phyloP scores from a whole-genome alignment of 2,329 filamentous ascomycete species.

The Hypoxylon sp. region DNA sequence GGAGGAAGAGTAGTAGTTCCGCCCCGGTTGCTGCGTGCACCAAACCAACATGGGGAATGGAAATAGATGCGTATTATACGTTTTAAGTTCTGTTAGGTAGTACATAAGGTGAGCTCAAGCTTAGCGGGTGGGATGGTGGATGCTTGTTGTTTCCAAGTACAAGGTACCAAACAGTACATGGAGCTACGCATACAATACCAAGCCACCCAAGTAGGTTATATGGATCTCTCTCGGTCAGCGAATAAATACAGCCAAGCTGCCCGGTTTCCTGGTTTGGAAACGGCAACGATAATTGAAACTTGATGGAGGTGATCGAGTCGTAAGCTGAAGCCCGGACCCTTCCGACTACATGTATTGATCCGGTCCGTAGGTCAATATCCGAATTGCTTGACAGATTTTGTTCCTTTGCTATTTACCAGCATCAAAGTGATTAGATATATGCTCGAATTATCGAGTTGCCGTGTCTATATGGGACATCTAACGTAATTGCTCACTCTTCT shows the following conservation, averaged over 20 bases:
- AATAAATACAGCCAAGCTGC: constrained; percentile 2
- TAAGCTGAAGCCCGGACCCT: constrained; percentile 18
- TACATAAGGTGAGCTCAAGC: constrained; percentile 10
- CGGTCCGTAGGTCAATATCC: constrained; percentile 26
- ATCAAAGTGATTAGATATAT: constrained; percentile 5
- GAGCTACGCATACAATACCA: too few species aligned
- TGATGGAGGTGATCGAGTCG: constrained; percentile 1
- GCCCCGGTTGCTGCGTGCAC: constrained; percentile 14
- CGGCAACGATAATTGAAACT: constrained; percentile 18
- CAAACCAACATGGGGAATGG: too few species aligned
- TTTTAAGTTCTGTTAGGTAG: constrained; percentile 14
- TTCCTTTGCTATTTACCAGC: constrained; percentile 1
- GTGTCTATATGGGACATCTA: too few species aligned
- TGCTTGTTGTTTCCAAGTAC: constrained; percentile 26
- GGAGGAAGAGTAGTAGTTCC: constrained; percentile 10
- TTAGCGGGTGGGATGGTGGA: constrained; percentile 19
- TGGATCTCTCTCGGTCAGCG: constrained; percentile 29
- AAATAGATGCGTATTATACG: too few species aligned
- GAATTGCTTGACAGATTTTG: constrained; percentile 19
- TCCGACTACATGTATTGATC: constrained; percentile 18
- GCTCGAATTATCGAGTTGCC: constrained; percentile 4
- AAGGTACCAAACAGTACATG: too few species aligned
- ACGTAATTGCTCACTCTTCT: too few species aligned
- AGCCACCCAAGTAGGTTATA: too few species aligned
- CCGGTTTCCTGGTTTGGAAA: constrained; percentile 21